Evolutionary conservation across 306 rosid species (phyloP), one percentile per base, ranked within the genome.

Genomic region (Ziziphus jujuba): DNA sequence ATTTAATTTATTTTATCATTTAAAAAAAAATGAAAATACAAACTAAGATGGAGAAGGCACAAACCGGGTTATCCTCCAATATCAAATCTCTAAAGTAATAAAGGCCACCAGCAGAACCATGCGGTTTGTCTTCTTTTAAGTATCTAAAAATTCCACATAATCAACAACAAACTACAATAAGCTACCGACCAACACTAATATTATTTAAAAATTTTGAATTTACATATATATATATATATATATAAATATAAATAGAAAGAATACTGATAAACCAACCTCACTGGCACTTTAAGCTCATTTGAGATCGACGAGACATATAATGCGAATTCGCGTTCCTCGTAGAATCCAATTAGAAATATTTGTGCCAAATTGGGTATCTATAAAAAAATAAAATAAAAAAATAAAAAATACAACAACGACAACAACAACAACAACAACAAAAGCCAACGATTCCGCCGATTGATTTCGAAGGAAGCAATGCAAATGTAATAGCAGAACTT

Each of bases 81-180:
- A 93, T 90, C 71, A 79, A 69, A 79, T 93, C 96, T 80, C 85
- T 81, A 73, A 80, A 88, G 89, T 84, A 88, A 75, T 86, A 78
- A 56, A 93, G 84, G 53, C 96, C 96, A 56, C 97, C 97, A 0
- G 99, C 97, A 5, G 97, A 93, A 59, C 97, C 99, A 66, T 90
- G 99, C 2, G 99, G 99, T 67, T 93, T 88, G 65, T 93, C 99
- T 81, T 93, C 99, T 77, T 82, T 93, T 86, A 93, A 86, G 80
- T 93, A 93, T 80, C 95, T 90, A 79, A 61, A 84, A 61, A 84
- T 67, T 47, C 48, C 49, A 81, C 49, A 50, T 35, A 28, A 67
- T 51, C 28, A 61, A 56, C 47, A 52, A 57, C 58, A 72, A 48
- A 72, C 54, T 19, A 51, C 4, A 33, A 33, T 67, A 52, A 83